phyloP scores from a whole-genome alignment of 805 yeast species.

The Kurtzmaniella cleridarum region DNA sequence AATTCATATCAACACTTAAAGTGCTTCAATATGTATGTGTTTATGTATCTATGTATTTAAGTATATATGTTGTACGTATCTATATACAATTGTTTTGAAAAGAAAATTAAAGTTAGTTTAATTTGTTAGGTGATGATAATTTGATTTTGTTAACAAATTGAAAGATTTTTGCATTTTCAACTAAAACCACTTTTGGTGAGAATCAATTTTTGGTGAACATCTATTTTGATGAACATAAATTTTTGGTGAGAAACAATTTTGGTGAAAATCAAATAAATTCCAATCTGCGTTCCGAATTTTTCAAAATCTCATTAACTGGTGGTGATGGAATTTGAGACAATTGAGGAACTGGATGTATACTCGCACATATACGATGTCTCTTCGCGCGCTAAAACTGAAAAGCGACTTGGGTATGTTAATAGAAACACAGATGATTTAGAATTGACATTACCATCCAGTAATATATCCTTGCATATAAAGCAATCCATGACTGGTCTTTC shows the following conservation, averaged over 20 bases:
- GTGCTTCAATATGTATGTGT: background rate
- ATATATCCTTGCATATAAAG: slow-evolving; percentile 21
- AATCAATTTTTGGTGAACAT: no score
- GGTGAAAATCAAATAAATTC: no score
- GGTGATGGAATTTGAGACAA: slow-evolving; percentile 12
- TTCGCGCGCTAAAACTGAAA: slow-evolving; percentile 12
- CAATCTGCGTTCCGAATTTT: background rate
- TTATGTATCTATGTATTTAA: background rate
- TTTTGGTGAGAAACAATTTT: no score
- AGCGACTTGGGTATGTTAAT: slow-evolving; percentile 34
- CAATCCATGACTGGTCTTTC: slow-evolving; percentile 31
- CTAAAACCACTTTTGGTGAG: no score
- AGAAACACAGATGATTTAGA: slow-evolving; percentile 17
- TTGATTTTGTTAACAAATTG: no score
- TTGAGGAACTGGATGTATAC: slow-evolving; percentile 15
- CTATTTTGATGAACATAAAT: no score
- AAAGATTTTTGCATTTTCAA: no score
- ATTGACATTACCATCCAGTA: slow-evolving; percentile 15
- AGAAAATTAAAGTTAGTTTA: no score
- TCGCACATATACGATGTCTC: slow-evolving; percentile 31
- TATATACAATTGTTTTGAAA: no score
- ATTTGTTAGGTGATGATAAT: no score
- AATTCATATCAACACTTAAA: background rate
- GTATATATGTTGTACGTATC: no score
- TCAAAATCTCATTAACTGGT: background rate